Evolutionary conservation across 2,329 filamentous ascomycete species (phyloP), one percentile per base, ranked within the genome.

Genomic region (Aspergillus floridensis): DNA sequence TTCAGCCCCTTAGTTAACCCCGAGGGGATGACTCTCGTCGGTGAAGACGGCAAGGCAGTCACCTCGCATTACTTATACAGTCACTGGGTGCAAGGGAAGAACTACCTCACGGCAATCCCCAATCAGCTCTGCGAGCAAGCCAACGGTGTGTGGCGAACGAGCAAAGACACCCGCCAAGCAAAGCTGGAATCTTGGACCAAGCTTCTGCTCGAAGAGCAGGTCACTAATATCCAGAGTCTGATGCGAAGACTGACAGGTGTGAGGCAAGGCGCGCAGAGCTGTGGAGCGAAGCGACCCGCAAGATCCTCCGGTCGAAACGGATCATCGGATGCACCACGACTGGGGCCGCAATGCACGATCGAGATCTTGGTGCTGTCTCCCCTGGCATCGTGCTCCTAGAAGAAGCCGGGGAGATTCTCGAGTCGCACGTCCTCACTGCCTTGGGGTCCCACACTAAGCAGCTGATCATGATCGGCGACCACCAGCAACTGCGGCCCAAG

Each of bases 281-380:
- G 2, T 62, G 49, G 41, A 57, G 60, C 5, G 62, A 70, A 29
- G 66, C 38, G 24, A 64, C 46, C 2, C 51, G 58, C 2, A 24
- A 53, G 0, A 76, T 81, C 0, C 77, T 91, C 2, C 72, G 74
- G n/a, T 69, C 66, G 0, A 88, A 85, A 65, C 77, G 82, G 1
- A 80, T 92, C 12, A 86, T 92, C 48, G 88, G 81, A 0, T 90
- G 87, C 63, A 92, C 89, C 0, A 92, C 89, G 0, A 92, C 86
- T 0, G 87, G 79, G 0, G 88, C 88, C 0, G 87, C 89, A 0
- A 91, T 81, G 72, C 82, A 88, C 53, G 74, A 79, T 0, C 72
- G 80, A 0, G 76, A 83, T 1, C 79, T 92, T 8, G 79, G 79
- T 4, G 76, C 79, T 0, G 83, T 82, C 0, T 71, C 74, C 0